Base-by-base conservation (phyloP, 2,329 filamentous ascomycete species). In the Acephala macrosclerotiorum region DNA sequence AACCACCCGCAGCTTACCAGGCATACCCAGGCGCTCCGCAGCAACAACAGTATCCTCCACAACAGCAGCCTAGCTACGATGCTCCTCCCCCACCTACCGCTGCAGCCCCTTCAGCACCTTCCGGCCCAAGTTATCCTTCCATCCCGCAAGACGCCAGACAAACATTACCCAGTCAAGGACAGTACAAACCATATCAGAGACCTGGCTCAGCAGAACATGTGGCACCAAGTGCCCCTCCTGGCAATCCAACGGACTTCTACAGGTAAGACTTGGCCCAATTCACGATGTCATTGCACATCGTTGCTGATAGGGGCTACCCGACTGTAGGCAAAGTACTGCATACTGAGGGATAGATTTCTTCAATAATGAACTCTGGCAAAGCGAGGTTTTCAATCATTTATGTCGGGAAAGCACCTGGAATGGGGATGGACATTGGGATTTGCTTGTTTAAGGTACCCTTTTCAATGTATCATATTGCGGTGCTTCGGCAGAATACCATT, bases 101-200 rank as follows among this genome's bases (percentile, higher is more conserved):
- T 74, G 69, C 56, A 1, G 63, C 64, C 2, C 73, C 72, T 70
- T 77, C 56, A 70, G 62, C 70, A 36, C 49, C 71, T 36, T 42
- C 66, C 57, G 72, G 65, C 22, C 57, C 72, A 22, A 70, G 68
- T 1, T 74, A 76, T 63, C 71, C 72, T n/a, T 61, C 60, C 8
- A 63, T 74, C 25, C 75, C 82, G 79, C 79, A 81, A 65, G 84
- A 88, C 71, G 77, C 83, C 6, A 79, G 85, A 25, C 81, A 86
- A 63, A 78, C 79, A 7, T 74, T 87, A 35, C 84, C 84, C 3
- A 85, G 83, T 69, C 81, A 86, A 75, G 80, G 80, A 9, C 85
- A 87, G 74, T 90, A 89, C 71, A 89, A 85, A 75, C 83, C 88
- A 0, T 90, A 90, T 65, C 66, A 74, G 29, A 58, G 73, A 68